These are phyloP conservation scores for Magnolia officinalis DNA, from an alignment of 164 flowering plant species.

Conservation along the genomic window DNA sequence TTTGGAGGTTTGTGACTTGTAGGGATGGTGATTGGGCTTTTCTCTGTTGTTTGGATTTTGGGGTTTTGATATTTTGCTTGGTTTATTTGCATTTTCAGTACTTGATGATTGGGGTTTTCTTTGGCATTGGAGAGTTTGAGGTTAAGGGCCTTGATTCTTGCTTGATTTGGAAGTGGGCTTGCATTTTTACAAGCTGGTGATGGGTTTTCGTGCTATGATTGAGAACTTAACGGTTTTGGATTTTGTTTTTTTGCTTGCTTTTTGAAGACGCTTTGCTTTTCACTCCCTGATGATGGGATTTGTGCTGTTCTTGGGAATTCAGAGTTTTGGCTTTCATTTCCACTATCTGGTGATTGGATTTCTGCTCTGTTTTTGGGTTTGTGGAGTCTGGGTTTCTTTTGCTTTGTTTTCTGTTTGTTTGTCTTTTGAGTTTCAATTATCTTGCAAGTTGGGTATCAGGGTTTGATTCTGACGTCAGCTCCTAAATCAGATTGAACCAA, in stretches of 20 bases:
- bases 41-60: neutral
- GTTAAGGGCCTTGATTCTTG: neutral
- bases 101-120: neutral
- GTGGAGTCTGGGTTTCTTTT: neutral
- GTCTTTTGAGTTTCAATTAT: neutral
- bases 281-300: neutral
- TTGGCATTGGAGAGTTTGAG: neutral
- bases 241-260: neutral
- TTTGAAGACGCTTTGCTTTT: neutral
- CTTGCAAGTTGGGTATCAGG: neutral
- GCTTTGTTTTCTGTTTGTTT: neutral
- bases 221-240: neutral
- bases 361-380: neutral
- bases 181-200: neutral
- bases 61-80: neutral
- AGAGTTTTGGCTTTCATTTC: neutral
- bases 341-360: neutral
- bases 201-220: neutral
- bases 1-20: too few species aligned
- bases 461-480: neutral
- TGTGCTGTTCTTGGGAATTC: neutral
- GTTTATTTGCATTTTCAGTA: neutral
- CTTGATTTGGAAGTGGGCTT: neutral
- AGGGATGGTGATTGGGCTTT: neutral
- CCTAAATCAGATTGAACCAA: slow-evolving; percentile 36